Conservation (phyloP, 106 monocot genomes). For the Dendrobium nobile region DNA sequence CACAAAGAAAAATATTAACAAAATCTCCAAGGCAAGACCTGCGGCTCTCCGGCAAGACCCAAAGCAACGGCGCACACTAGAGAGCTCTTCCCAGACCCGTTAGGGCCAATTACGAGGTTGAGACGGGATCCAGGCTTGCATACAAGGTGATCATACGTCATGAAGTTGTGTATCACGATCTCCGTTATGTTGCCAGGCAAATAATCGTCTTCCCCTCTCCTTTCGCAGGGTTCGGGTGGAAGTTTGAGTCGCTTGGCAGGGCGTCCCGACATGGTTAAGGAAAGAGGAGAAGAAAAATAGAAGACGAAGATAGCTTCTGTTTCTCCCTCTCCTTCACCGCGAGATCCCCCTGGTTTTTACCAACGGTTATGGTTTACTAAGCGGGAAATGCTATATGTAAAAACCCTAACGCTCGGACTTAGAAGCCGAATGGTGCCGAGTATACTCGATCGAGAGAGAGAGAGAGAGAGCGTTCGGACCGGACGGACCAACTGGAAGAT, state of each 20-base stretch:
- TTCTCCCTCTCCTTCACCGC: neutral
- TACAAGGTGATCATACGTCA: constrained; percentile 90
- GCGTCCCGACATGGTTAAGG: constrained; percentile 12
- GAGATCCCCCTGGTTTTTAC: neutral
- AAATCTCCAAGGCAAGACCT: constrained; percentile 28
- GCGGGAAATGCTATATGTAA: neutral
- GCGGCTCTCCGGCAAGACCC: constrained; percentile 88
- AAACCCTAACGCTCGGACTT: neutral
- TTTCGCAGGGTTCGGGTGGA: neutral
- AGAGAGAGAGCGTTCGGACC: neutral
- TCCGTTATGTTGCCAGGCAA: constrained; percentile 92
- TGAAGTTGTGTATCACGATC: constrained; percentile 95
- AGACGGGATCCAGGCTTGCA: constrained; percentile 89
- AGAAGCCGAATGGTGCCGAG: neutral
- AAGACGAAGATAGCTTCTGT: neutral
- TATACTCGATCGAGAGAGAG: neutral
- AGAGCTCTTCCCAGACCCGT: constrained; percentile 97
- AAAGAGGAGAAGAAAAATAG: neutral
- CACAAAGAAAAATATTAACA: too few relatives aligned
- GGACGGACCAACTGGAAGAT: neutral
- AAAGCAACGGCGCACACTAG: constrained; percentile 95
- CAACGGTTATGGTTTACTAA: neutral
- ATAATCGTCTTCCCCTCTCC: constrained; percentile 76
- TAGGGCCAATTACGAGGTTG: constrained; percentile 92
- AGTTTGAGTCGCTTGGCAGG: constrained; percentile 17